Evolutionary conservation across 2,329 filamentous ascomycete genomes (phyloP).

Genomic region (Dendrostoma leiphaemia): DNA sequence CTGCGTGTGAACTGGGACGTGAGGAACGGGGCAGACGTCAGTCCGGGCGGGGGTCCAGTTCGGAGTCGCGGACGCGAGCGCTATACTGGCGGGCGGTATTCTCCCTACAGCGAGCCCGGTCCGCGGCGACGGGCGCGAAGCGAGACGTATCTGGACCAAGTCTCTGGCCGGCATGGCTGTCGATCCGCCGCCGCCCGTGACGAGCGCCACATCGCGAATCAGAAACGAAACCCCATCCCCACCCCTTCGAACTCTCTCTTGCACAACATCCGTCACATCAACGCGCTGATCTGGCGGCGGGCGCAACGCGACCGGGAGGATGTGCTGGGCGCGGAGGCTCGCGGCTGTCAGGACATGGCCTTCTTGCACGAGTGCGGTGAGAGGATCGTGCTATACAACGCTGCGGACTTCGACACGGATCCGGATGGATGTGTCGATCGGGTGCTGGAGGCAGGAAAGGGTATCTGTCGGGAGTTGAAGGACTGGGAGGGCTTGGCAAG

Average conservation of each 20-base stretch:
- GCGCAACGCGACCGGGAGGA: slow-evolving; percentile 28
- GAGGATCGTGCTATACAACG: slow-evolving; percentile 25
- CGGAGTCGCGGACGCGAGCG: neutral
- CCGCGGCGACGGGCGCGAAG: neutral
- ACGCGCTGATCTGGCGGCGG: slow-evolving; percentile 29
- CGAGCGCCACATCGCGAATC: no score
- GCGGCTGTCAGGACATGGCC: slow-evolving; percentile 28
- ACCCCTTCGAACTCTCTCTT: slow-evolving; percentile 26
- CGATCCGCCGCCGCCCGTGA: neutral
- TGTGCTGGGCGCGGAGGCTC: slow-evolving; percentile 28
- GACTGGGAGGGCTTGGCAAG: slow-evolving; percentile 6
- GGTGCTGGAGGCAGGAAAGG: slow-evolving; percentile 9
- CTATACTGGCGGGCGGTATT: neutral
- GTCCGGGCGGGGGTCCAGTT: neutral
- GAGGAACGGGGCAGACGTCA: slow-evolving; percentile 13
- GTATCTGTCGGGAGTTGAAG: slow-evolving; percentile 8
- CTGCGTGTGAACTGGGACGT: slow-evolving; percentile 22
- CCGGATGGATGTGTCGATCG: slow-evolving; percentile 9
- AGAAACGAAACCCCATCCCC: slow-evolving; percentile 14
- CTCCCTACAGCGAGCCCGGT: neutral
- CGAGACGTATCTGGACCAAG: neutral
- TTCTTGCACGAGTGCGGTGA: slow-evolving; percentile 29
- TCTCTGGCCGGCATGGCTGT: neutral
- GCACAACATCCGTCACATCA: slow-evolving; percentile 29
- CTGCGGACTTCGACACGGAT: slow-evolving; percentile 19